Evolutionary conservation across 108 stramenopile species (phyloP).

Genomic region (Skeletonema marinoi): DNA sequence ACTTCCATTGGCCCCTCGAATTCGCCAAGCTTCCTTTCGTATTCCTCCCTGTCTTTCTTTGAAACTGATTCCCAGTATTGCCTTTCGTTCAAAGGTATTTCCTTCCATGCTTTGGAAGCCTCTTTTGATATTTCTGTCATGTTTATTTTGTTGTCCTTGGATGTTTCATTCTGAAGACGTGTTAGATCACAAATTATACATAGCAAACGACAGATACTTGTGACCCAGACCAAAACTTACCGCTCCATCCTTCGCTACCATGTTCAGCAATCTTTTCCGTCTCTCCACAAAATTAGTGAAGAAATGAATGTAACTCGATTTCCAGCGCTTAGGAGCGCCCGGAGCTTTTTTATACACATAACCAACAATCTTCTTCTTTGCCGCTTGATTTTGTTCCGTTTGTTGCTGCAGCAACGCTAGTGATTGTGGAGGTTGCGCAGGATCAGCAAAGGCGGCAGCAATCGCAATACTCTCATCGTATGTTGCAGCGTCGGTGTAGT

Average conservation of each 20-base stretch:
- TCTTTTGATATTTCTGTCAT: slow-evolving; percentile 26
- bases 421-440: background rate
- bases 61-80: slow-evolving; percentile 51
- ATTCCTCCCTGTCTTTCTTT: slow-evolving; percentile 44
- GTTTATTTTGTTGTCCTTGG: slow-evolving; percentile 12
- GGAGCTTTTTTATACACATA: slow-evolving; percentile 50
- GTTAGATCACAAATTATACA: slow-evolving; percentile 7
- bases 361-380: background rate
- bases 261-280: slow-evolving; percentile 19
- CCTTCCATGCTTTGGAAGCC: slow-evolving; percentile 39
- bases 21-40: slow-evolving; percentile 42
- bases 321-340: slow-evolving; percentile 56
- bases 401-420: background rate
- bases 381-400: background rate
- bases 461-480: background rate
- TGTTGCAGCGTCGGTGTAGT: background rate
- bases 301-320: slow-evolving; percentile 59
- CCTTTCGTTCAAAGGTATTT: slow-evolving; percentile 42
- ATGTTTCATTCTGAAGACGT: background rate
- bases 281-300: slow-evolving; percentile 35
- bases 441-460: background rate
- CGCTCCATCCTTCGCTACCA: slow-evolving; percentile 17
- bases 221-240: slow-evolving; percentile 5
- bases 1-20: slow-evolving; percentile 39
- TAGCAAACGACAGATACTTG: background rate